A percentile compares a stretch with the other conserved stretches of the same genome.
Conservation (phyloP, 2,329 filamentous ascomycete genomes). For the Neonectria hederae region DNA sequence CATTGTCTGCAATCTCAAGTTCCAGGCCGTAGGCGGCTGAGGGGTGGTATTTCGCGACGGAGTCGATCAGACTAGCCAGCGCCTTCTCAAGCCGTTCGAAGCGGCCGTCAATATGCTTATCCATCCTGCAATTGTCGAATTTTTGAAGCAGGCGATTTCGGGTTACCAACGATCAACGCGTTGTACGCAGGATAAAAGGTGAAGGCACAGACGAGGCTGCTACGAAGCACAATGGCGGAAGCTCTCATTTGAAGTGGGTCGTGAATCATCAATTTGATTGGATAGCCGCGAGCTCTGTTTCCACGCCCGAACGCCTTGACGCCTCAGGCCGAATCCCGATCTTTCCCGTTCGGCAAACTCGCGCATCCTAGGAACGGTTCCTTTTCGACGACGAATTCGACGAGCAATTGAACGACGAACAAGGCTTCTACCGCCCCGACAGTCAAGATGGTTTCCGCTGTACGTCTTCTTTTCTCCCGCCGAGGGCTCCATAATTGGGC, state of each 20-base stretch:
- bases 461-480: constrained; percentile 39
- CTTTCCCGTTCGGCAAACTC: constrained; percentile 49
- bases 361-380: constrained; percentile 43
- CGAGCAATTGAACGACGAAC: constrained; percentile 50
- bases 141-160: not conserved
- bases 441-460: constrained; percentile 54
- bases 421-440: constrained; percentile 44
- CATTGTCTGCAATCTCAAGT: constrained; percentile 74
- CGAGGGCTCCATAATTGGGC: not conserved
- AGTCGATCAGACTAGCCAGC: constrained; percentile 77
- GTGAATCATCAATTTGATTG: not conserved
- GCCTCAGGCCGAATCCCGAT: constrained; percentile 48
- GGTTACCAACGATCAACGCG: not conserved
- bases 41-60: constrained; percentile 84
- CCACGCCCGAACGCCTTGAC: not conserved
- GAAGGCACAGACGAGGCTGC: constrained; percentile 25
- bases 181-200: not conserved
- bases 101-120: constrained; percentile 67
- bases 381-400: constrained; percentile 43
- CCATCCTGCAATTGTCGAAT: constrained; percentile 57
- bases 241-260: constrained; percentile 38
- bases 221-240: constrained; percentile 18
- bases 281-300: constrained; percentile 30
- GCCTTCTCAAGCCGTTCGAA: constrained; percentile 75
- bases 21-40: constrained; percentile 73